Percentiles rank a stretch among this genome's conserved stretches.
Evolutionary conservation across 495 filamentous ascomycete species (phyloP).

Genomic region (Lepidopterella palustris): DNA sequence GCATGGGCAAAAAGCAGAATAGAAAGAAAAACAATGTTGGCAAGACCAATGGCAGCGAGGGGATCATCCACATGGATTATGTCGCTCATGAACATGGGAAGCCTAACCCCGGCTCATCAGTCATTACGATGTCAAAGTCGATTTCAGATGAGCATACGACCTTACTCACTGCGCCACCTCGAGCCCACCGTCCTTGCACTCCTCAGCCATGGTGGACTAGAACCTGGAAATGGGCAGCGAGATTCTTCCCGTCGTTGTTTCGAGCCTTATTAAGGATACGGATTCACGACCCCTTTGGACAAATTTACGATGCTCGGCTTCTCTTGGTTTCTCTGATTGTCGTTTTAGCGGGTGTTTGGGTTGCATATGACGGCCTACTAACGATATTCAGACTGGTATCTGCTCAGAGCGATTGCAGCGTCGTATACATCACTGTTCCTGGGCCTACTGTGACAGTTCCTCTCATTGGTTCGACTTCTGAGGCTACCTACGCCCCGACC

Average conservation of each 20-base stretch:
- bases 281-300: no score
- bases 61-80: no score
- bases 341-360: background rate
- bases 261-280: no score
- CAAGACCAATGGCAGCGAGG: no score
- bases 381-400: slow-evolving; percentile 4
- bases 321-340: background rate
- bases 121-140: no score
- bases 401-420: slow-evolving; percentile 17
- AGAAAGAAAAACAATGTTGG: background rate
- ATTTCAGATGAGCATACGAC: no score
- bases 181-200: no score
- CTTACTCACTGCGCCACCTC: no score
- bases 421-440: slow-evolving; percentile 22
- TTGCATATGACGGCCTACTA: background rate
- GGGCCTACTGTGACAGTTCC: slow-evolving; percentile 24
- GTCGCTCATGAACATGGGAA: no score
- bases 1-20: background rate
- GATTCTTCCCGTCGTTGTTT: background rate
- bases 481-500: slow-evolving; percentile 3
- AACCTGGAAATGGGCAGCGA: background rate
- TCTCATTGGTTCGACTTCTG: slow-evolving; percentile 9
- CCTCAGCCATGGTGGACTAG: background rate
- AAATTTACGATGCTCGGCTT: background rate
- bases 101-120: no score